Evolutionary conservation across 2,329 filamentous ascomycete genomes (phyloP).

Genomic region (Alternaria brassicicola): DNA sequence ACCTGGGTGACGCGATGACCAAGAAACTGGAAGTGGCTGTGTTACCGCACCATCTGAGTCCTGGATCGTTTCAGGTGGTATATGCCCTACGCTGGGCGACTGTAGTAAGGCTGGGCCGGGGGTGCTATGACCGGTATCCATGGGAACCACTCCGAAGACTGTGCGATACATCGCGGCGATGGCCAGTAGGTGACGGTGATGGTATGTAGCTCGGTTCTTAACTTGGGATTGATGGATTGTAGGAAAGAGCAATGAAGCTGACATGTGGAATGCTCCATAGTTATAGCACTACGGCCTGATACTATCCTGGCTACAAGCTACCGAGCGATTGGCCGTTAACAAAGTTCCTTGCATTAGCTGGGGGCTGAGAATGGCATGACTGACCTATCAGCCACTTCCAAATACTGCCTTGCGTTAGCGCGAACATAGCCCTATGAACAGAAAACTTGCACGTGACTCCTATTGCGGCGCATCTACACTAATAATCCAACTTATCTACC

Average conservation of each 20-base stretch:
- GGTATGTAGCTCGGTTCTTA: neutral
- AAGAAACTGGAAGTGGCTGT: neutral
- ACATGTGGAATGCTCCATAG: neutral
- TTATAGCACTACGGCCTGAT: neutral
- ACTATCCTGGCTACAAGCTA: neutral
- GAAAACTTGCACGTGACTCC: neutral
- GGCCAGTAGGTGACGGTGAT: neutral
- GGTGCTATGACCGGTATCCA: neutral
- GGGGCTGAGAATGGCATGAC: neutral
- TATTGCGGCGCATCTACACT: neutral
- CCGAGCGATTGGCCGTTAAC: neutral
- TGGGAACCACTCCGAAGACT: fast-evolving
- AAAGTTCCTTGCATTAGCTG: neutral
- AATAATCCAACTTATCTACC: fast-evolving
- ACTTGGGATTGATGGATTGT: neutral
- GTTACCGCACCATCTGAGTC: neutral
- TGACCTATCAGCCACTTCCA: neutral
- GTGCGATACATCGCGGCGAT: neutral
- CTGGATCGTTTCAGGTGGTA: neutral
- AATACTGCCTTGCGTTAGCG: neutral
- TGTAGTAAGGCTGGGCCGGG: neutral
- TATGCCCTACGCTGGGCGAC: neutral
- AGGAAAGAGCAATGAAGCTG: neutral
- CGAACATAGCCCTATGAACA: neutral
- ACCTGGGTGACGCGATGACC: neutral